A percentile compares a stretch with the other conserved stretches of the same genome.
These are phyloP conservation scores for Skeletonema menzelii DNA, from an alignment of 108 stramenopile species.

Conservation along the genomic window DNA sequence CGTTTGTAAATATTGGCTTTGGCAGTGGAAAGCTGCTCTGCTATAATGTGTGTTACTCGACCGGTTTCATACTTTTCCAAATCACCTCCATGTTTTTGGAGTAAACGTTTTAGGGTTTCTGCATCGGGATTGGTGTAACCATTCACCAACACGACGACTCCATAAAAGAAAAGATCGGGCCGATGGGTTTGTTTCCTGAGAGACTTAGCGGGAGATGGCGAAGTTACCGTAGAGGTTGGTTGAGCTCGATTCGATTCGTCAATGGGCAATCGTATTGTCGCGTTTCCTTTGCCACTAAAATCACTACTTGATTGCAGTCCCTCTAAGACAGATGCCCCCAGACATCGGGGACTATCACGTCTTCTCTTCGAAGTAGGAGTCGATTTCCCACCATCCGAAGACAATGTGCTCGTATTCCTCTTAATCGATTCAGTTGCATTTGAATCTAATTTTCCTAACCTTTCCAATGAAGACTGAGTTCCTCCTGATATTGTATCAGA, in stretches of 20 bases:
- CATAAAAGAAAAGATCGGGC: slow-evolving; percentile 75
- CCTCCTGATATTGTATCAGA: background rate
- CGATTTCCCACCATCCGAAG: background rate
- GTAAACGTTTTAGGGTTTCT: slow-evolving; percentile 66
- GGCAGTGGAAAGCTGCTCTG: slow-evolving; percentile 73
- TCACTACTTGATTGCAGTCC: background rate
- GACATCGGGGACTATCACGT: slow-evolving; percentile 13
- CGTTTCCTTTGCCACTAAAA: background rate
- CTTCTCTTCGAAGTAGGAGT: background rate
- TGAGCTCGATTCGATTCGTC: background rate
- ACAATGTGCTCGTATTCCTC: background rate
- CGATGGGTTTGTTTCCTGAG: slow-evolving; percentile 19
- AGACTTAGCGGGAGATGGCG: slow-evolving; percentile 1
- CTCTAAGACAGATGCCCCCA: slow-evolving; percentile 10
- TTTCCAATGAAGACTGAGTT: background rate
- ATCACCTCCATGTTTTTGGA: slow-evolving; percentile 81
- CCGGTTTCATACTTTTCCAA: slow-evolving; percentile 83
- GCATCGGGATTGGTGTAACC: slow-evolving; percentile 77
- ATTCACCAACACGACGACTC: slow-evolving; percentile 73
- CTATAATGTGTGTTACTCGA: slow-evolving; percentile 81
- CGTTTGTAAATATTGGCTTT: slow-evolving; percentile 78
- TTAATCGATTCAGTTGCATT: slow-evolving; percentile 1
- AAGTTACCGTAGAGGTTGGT: background rate
- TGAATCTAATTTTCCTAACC: background rate
- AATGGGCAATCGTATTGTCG: background rate